A percentile compares a stretch with the other conserved stretches of the same genome.
phyloP scores from a whole-genome alignment of 495 filamentous ascomycete genomes.

The Neurospora sp. region DNA sequence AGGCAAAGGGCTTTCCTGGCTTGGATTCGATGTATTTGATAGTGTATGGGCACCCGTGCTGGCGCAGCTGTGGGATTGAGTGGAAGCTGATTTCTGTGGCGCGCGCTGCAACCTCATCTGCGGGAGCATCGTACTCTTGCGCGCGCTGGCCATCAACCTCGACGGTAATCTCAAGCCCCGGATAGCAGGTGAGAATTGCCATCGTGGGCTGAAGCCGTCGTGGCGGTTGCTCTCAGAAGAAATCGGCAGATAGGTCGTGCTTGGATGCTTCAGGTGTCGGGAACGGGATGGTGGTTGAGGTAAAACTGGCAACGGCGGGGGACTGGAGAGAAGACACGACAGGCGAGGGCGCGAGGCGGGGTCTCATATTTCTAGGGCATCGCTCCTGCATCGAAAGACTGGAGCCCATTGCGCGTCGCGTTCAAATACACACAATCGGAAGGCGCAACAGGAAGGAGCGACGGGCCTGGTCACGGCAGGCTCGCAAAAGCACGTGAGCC shows the following conservation, averaged over 20 bases:
- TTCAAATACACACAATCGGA: not conserved
- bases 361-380: not conserved
- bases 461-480: not conserved
- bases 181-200: conserved; percentile 22
- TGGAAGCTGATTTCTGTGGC: not conserved
- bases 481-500: not conserved
- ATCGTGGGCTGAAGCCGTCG: conserved; percentile 7
- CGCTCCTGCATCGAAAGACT: not conserved
- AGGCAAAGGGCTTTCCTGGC: conserved; percentile 1
- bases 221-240: not conserved
- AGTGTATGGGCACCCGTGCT: not conserved
- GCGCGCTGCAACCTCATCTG: not conserved
- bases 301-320: not conserved
- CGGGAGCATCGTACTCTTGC: conserved; percentile 22
- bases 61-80: not conserved
- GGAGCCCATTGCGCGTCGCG: not conserved
- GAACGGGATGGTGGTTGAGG: not conserved
- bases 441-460: not conserved
- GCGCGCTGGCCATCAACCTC: conserved; percentile 12
- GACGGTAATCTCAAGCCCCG: conserved; percentile 21
- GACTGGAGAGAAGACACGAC: not conserved
- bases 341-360: not conserved
- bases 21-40: conserved; percentile 14
- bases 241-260: not conserved
- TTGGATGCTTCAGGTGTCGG: not conserved